Percentiles rank a stretch among this genome's conserved stretches.
phyloP scores from a whole-genome alignment of 1,284 basidiomycete species.

The Xerocomus amazonicus region DNA sequence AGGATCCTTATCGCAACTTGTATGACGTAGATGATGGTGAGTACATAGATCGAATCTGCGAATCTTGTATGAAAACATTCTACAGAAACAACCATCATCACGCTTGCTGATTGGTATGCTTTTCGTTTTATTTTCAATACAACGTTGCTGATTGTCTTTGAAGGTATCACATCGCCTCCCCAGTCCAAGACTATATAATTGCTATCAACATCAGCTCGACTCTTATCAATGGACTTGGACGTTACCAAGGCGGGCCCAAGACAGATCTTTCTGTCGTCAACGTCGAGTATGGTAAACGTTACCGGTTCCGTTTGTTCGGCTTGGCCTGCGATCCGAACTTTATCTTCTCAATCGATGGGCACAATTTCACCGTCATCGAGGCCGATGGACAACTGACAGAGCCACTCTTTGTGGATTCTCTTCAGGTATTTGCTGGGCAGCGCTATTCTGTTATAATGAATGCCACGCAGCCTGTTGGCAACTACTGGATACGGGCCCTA shows the following conservation, averaged over 20 bases:
- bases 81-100: slow-evolving; percentile 31
- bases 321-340: slow-evolving; percentile 30
- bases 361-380: slow-evolving; percentile 37
- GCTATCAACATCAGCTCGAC: slow-evolving; percentile 22
- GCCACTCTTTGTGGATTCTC: slow-evolving; percentile 30
- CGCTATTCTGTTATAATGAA: slow-evolving; percentile 31
- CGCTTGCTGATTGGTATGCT: slow-evolving; percentile 29
- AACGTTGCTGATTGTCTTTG: neutral
- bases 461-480: slow-evolving; percentile 22
- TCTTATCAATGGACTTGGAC: slow-evolving; percentile 34
- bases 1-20: slow-evolving; percentile 31
- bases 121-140: neutral
- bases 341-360: slow-evolving; percentile 33
- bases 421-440: slow-evolving; percentile 26
- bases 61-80: neutral
- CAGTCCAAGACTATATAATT: slow-evolving; percentile 17
- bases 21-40: slow-evolving; percentile 39
- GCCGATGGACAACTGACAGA: slow-evolving; percentile 32
- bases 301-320: slow-evolving; percentile 33
- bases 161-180: slow-evolving; percentile 25
- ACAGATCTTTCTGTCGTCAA: slow-evolving; percentile 29
- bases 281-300: slow-evolving; percentile 28
- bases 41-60: neutral
- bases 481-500: slow-evolving; percentile 32
- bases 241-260: slow-evolving; percentile 25